Base-by-base conservation (phyloP, 768 basidiomycete species). In the Gyrodon lividus region DNA sequence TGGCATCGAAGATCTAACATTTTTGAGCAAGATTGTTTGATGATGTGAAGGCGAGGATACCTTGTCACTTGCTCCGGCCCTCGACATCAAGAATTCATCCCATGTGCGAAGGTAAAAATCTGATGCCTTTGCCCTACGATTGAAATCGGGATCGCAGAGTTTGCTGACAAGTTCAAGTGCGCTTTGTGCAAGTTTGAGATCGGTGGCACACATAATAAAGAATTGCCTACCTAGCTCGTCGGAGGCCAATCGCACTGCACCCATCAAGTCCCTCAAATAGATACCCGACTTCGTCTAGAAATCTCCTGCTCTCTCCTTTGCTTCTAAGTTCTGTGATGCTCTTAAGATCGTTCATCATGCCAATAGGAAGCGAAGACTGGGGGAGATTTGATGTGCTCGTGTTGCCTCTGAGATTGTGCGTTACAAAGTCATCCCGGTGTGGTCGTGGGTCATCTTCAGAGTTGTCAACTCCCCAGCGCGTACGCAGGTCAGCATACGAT, bases 201-300 rank as follows among this genome's bases (percentile, higher is more conserved):
- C 12, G 12, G 24, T 8, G 4, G 8, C 0, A 5, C 34, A 16
- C 20, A 24, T 17, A 26, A 20, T 7, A 20, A 14, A 30, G 24
- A 35, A 12, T 2, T 20, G 46, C 70, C 24, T 51, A 87, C 89
- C 87, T 92, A 10, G 85, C 80, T 56, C 88, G 77, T 43, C 83
- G 76, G 22, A 92, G 74, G 2, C 78, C 75, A 41, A 83, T 59
- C 9, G 77, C 74, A 14, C 75, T 77, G 14, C 72, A 72, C 9
- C 67, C 58, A 23, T 82, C 80, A 68, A 92, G 77, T 0, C 91
- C 89, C 66, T 93, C 91, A 54, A 92, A 87, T 5, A 92, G 69
- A 68, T 92, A 93, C 0, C 91, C 91, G 3, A 91, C 79, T 60
- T 92, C 90, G 54, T 93, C 91, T 38, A 91, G 66, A 62, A 92